Percentiles rank a stretch among this genome's conserved stretches.
phyloP scores from a whole-genome alignment of 148 eudicot species.

The Gaultheria prostrata region DNA sequence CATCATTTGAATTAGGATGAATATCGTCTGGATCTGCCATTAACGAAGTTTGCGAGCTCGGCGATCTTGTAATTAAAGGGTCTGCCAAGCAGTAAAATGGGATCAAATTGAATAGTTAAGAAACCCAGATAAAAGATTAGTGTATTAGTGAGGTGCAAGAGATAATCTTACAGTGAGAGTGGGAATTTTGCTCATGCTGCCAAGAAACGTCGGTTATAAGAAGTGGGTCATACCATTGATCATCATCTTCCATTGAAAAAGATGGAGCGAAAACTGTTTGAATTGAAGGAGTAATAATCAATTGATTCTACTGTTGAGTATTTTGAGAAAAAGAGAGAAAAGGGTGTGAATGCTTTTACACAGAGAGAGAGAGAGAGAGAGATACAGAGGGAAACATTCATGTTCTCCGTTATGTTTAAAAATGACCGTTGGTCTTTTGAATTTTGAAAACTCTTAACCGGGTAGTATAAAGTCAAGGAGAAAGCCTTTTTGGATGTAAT shows the following conservation, averaged over 20 bases:
- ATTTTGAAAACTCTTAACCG: conserved; percentile 25
- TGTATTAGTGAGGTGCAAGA: neutral
- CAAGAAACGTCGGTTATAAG: conserved; percentile 71
- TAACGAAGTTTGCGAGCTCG: conserved; percentile 23
- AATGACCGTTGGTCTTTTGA: conserved; percentile 32
- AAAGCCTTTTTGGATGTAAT: neutral
- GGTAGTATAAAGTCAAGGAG: conserved; percentile 3
- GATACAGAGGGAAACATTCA: conserved; percentile 11
- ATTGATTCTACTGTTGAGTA: conserved; percentile 1
- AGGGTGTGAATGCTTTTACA: neutral
- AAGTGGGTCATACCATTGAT: conserved; percentile 83
- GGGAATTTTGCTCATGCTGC: conserved; percentile 32
- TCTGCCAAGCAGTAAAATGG: conserved; percentile 23
- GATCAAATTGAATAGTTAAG: neutral
- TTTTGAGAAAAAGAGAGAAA: conserved; percentile 10
- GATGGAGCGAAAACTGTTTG: conserved; percentile 21
- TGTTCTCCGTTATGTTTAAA: conserved; percentile 16
- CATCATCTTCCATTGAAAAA: conserved; percentile 47
- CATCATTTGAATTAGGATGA: conserved; percentile 22
- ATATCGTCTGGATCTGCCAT: conserved; percentile 28
- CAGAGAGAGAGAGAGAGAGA: conserved; percentile 4
- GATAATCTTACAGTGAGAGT: conserved; percentile 32
- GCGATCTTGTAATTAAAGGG: neutral
- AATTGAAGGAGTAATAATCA: conserved; percentile 21
- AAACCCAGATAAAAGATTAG: neutral